Conservation (phyloP, 2,329 filamentous ascomycete species). For the Penicillium aurantiogriseum region DNA sequence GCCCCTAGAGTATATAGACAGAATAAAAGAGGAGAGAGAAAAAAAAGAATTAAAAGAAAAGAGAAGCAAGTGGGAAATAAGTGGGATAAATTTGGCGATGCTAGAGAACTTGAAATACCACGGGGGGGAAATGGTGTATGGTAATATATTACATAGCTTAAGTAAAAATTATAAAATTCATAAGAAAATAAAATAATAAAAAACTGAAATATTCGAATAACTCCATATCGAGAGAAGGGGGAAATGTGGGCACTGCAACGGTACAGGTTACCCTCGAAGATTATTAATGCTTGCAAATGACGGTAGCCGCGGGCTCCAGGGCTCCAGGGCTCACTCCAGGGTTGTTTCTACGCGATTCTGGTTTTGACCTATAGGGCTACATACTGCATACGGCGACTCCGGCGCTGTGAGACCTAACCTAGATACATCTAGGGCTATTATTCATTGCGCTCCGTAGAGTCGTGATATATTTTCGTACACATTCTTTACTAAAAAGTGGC, state of each 20-base stretch:
- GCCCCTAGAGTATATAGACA: conserved; percentile 6
- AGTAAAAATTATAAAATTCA: not conserved
- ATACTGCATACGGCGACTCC: conserved; percentile 10
- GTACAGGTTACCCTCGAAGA: conserved; percentile 4
- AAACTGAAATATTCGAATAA: not conserved
- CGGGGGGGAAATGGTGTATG: conserved; percentile 7
- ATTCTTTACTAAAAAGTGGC: not conserved
- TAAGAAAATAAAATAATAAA: not conserved
- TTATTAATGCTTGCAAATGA: conserved; percentile 3
- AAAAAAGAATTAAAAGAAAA: conserved; percentile 1
- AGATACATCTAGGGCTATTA: not conserved
- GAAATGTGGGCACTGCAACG: conserved; percentile 14
- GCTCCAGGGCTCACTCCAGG: not conserved
- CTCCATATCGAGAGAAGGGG: not conserved
- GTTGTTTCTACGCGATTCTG: conserved; percentile 1
- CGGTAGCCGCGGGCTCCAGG: not conserved
- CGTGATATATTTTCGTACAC: not conserved
- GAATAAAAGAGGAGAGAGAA: not conserved
- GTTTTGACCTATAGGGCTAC: conserved; percentile 8
- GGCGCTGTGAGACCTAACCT: conserved; percentile 5
- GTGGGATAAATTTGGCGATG: conserved; percentile 28
- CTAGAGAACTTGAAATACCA: conserved; percentile 20
- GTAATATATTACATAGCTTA: conserved; percentile 1
- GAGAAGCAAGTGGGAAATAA: conserved; percentile 11
- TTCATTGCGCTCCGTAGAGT: not conserved